Conservation (phyloP, 164 flowering plant genomes). For the Paratinospora sagittata region DNA sequence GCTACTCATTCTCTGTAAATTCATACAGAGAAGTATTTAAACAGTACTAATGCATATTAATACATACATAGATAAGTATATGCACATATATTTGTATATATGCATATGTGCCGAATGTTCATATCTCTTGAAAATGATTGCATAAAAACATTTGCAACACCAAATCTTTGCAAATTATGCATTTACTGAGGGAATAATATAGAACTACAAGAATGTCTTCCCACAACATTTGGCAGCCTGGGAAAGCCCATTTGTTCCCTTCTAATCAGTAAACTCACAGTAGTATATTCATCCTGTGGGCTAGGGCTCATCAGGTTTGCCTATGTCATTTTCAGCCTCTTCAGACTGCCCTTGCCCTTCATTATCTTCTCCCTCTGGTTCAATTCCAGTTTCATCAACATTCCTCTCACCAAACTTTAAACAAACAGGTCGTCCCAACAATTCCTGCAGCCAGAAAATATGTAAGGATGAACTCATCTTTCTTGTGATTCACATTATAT, state of each 20-base stretch:
- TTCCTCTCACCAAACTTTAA: conserved; percentile 51
- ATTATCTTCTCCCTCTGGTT: conserved; percentile 21
- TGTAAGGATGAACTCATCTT: not conserved
- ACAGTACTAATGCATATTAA: not conserved
- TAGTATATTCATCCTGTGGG: not conserved
- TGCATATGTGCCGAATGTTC: not conserved
- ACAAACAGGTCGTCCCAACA: conserved; percentile 66
- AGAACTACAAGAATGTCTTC: conserved; percentile 7
- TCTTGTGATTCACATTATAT: not conserved
- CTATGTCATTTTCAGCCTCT: not conserved
- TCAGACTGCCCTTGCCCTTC: conserved; percentile 13
- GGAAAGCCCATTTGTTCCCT: not conserved
- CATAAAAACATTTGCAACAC: not conserved
- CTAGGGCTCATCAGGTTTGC: conserved; percentile 16
- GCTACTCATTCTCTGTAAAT: not conserved
- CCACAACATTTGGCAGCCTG: not conserved
- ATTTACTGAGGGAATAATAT: not conserved
- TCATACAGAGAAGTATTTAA: not conserved
- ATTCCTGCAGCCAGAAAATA: conserved; percentile 42
- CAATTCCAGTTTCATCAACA: conserved; percentile 27
- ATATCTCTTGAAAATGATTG: not conserved
- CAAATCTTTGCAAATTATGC: not conserved
- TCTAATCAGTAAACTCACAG: not conserved
- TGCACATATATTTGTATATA: not conserved
- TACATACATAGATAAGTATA: not conserved